These are phyloP conservation scores for Paraconiothyrium sp. DNA, from an alignment of 2,329 filamentous ascomycete genomes.

Conservation along the genomic window DNA sequence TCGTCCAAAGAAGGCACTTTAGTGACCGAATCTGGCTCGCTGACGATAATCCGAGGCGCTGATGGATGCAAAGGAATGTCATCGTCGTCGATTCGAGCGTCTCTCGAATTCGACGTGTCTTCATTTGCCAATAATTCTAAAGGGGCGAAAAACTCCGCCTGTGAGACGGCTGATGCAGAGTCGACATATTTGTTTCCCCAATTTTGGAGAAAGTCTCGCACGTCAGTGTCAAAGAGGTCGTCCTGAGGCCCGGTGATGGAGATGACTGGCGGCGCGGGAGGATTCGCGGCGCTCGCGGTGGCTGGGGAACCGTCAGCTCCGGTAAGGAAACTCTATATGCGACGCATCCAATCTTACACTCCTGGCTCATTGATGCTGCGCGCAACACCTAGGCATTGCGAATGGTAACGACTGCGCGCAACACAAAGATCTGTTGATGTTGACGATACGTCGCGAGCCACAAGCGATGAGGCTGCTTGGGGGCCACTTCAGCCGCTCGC, in stretches of 20 bases:
- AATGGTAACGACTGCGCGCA: neutral
- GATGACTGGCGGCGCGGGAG: constrained; percentile 3
- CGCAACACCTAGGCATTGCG: neutral
- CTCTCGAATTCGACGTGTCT: neutral
- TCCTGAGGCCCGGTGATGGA: constrained; percentile 10
- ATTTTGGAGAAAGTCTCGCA: neutral
- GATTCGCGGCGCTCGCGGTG: constrained; percentile 1
- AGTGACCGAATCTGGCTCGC: constrained; percentile 4
- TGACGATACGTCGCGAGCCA: neutral
- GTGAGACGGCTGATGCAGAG: constrained; percentile 10
- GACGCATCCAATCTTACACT: neutral
- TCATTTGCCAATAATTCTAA: neutral
- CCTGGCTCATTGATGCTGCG: constrained; percentile 3
- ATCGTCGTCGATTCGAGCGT: constrained; percentile 6
- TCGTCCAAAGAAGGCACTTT: neutral
- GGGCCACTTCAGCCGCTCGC: constrained; percentile 11
- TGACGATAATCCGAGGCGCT: constrained; percentile 15
- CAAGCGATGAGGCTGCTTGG: constrained; percentile 6
- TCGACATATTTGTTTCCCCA: constrained; percentile 12
- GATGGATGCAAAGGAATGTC: constrained; percentile 13
- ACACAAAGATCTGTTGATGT: neutral
- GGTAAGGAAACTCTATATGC: neutral
- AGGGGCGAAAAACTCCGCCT: constrained; percentile 16
- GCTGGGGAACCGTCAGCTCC: constrained; percentile 1
- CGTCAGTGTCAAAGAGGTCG: constrained; percentile 1